Evolutionary conservation across 2,329 filamentous ascomycete genomes (phyloP), one percentile per base, ranked within the genome.

Genomic region (Pseudopyrenochaeta lycopersici): DNA sequence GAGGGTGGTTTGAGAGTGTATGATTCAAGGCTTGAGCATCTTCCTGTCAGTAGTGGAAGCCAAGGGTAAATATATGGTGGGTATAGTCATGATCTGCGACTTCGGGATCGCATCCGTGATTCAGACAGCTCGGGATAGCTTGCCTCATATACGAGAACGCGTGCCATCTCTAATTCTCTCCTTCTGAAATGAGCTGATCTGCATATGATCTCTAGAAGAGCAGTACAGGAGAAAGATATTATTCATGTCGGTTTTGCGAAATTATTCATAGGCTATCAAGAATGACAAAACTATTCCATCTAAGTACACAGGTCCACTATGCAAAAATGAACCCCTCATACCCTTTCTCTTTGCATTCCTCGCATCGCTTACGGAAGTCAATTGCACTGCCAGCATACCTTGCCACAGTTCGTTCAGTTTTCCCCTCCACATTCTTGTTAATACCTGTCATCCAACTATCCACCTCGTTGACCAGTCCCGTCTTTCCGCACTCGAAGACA

Each of bases 401-500:
- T 1, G 77, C 77, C 56, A 83, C 71, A 4, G 70, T 78, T 36
- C 81, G 70, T 52, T 75, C 76, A 57, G 77, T 73, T 69, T 62
- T 61, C 5, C 60, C 61, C n/a, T 73, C 70, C 31, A 84, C 60
- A 53, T 84, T 83, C 57, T 75, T 81, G 57, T 84, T 84, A 1
- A 84, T 78, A 1, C 82, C 82, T 1, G 81, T 84, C 81, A 84
- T 83, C 82, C 82, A 85, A 1, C 76, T 79, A 55, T 84, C 81
- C 0, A 83, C 78, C 55, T 83, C 76, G 51, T 80, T 80, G 0
- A 76, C 72, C 21, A 84, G 58, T 7, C 79, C 36, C 18, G 54
- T 0, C 81, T 81, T 35, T 78, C 66, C 0, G 77, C 76, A 47
- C 78, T 80, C 72, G 20, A 77, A 66, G 1, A 84, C 82, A 70